Percentiles rank a stretch among this genome's conserved stretches.
phyloP scores from a whole-genome alignment of 2,329 filamentous ascomycete species.

The Ascochyta viciae-villosae region DNA sequence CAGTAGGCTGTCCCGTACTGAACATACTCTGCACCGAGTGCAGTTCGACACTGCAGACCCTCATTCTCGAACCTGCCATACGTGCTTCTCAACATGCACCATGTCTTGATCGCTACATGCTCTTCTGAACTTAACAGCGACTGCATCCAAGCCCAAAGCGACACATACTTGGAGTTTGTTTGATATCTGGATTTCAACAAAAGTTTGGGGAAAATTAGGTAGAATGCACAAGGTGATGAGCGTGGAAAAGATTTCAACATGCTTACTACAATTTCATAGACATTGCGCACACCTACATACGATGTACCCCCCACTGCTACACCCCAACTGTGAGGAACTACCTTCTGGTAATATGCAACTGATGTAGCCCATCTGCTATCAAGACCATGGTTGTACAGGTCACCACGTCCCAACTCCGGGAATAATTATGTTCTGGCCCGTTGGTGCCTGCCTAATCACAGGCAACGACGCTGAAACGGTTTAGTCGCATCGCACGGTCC shows the following conservation, averaged over 20 bases:
- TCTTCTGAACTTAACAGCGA: not conserved
- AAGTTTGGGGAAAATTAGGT: not conserved
- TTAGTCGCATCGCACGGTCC: not conserved
- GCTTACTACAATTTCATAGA: not conserved
- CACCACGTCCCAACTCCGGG: not conserved
- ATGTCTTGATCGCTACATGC: constrained; percentile 6
- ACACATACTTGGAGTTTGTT: not conserved
- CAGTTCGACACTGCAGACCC: constrained; percentile 8
- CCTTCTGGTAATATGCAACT: too few species aligned
- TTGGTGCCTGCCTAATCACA: not conserved
- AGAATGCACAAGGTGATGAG: not conserved
- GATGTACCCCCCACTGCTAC: too few species aligned
- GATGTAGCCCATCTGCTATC: too few species aligned
- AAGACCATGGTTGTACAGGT: too few species aligned
- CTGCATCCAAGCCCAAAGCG: constrained; percentile 8
- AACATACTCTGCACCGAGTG: constrained; percentile 9
- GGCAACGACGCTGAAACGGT: not conserved
- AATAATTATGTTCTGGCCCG: not conserved
- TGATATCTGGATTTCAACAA: not conserved
- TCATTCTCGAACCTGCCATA: constrained; percentile 4
- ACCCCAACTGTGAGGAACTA: too few species aligned
- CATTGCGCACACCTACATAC: not conserved
- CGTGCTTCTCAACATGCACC: constrained; percentile 29
- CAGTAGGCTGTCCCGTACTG: constrained; percentile 11
- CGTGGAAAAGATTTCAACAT: constrained; percentile 5